These are phyloP conservation scores for Eragrostis tef DNA, from an alignment of 202 grass and related monocot species.

Conservation along the genomic window DNA sequence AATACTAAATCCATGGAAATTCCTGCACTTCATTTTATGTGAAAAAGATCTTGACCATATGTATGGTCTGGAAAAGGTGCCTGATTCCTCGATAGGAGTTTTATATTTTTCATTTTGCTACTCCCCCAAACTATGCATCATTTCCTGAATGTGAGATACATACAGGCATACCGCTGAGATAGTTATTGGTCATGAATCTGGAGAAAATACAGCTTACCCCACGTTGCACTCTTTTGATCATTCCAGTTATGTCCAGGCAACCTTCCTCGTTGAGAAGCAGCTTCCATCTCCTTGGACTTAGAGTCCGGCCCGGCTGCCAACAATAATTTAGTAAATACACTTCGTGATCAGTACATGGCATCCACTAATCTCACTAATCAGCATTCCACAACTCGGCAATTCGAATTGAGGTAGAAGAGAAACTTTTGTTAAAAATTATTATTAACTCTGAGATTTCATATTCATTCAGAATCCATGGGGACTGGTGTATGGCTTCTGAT, in stretches of 20 bases:
- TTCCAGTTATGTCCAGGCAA: conserved; percentile 63
- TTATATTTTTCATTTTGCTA: conserved; percentile 5
- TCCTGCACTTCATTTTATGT: background rate
- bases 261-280: conserved; percentile 81
- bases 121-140: background rate
- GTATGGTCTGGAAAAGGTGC: background rate
- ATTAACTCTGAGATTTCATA: background rate
- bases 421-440: background rate
- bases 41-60: background rate
- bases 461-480: background rate
- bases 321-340: conserved; percentile 4
- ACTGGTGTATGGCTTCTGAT: background rate
- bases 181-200: background rate
- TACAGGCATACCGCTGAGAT: background rate
- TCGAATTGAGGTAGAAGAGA: background rate
- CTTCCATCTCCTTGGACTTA: conserved; percentile 84
- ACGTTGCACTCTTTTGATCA: conserved; percentile 76
- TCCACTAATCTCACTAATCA: conserved; percentile 10
- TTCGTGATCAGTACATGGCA: conserved; percentile 25
- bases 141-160: background rate
- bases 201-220: conserved; percentile 59
- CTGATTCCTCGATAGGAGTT: background rate
- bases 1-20: background rate
- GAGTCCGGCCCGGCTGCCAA: conserved; percentile 75
- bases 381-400: background rate